These are phyloP conservation scores for Aspergillus taichungensis DNA, from an alignment of 495 filamentous ascomycete species.

Conservation along the genomic window DNA sequence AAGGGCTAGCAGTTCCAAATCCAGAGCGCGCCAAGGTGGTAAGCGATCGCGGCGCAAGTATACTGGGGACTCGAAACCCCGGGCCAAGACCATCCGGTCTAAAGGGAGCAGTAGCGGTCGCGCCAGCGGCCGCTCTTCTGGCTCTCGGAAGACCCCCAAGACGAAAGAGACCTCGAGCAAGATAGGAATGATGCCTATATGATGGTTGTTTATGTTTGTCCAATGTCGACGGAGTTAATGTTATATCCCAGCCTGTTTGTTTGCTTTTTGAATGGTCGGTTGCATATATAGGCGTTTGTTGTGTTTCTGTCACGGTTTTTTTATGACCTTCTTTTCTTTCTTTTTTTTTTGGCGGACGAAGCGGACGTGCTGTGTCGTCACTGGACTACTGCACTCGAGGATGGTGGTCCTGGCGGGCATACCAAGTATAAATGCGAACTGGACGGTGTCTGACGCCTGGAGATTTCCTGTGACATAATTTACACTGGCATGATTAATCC, in stretches of 20 bases:
- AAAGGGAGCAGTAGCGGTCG: conserved; percentile 21
- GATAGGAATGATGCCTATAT: conserved; percentile 42
- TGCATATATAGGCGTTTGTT: conserved; percentile 13
- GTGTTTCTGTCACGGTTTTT: background rate
- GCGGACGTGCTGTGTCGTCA: background rate
- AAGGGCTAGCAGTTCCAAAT: conserved; percentile 14
- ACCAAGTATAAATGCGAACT: background rate
- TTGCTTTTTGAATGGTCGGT: conserved; percentile 9
- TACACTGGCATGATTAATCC: no score
- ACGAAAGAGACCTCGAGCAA: conserved; percentile 25
- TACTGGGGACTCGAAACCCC: conserved; percentile 15
- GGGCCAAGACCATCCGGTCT: conserved; percentile 17
- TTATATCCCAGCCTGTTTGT: conserved; percentile 10
- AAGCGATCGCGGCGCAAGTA: conserved; percentile 26
- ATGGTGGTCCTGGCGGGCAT: background rate
- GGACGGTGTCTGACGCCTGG: no score
- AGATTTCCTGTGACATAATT: no score
- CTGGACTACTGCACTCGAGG: no score
- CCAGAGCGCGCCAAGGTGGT: conserved; percentile 20
- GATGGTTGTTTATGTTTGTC: conserved; percentile 9
- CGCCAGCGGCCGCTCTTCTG: conserved; percentile 15
- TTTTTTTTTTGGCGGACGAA: background rate
- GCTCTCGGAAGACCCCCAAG: conserved; percentile 20
- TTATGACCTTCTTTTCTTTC: background rate
- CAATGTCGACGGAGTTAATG: conserved; percentile 14